Conservation (phyloP, 2,329 filamentous ascomycete genomes). For the Coleophoma crateriformis region DNA sequence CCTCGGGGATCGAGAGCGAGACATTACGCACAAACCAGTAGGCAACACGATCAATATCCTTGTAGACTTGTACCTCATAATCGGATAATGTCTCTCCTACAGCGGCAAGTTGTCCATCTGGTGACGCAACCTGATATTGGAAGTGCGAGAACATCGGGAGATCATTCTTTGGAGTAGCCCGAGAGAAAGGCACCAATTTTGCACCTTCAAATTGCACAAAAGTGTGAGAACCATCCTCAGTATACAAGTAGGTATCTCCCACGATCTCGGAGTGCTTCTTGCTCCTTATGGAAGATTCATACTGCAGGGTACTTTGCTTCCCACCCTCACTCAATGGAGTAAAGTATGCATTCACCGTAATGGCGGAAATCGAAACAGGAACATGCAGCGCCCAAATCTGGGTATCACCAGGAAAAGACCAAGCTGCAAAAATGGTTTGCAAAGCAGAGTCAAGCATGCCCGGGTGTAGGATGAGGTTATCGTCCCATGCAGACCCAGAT, state of each 20-base stretch:
- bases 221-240: background rate
- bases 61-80: background rate
- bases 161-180: constrained; percentile 14
- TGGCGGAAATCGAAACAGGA: constrained; percentile 3
- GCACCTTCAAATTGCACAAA: constrained; percentile 18
- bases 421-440: constrained; percentile 38
- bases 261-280: background rate
- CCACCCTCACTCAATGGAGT: background rate
- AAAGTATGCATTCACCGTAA: background rate
- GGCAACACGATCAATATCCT: too few relatives aligned
- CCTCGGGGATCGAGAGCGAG: too few relatives aligned
- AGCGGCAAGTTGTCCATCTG: constrained; percentile 6
- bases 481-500: background rate
- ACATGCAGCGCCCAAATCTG: constrained; percentile 4
- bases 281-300: background rate
- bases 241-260: background rate
- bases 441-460: constrained; percentile 51
- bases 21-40: too few relatives aligned
- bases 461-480: constrained; percentile 36
- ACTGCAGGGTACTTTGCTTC: background rate
- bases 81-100: background rate
- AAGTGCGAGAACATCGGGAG: constrained; percentile 15
- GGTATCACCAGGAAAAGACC: constrained; percentile 2
- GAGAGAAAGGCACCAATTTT: constrained; percentile 11
- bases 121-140: constrained; percentile 8